Conservation (phyloP, 306 rosid genomes). For the Geum urbanum region DNA sequence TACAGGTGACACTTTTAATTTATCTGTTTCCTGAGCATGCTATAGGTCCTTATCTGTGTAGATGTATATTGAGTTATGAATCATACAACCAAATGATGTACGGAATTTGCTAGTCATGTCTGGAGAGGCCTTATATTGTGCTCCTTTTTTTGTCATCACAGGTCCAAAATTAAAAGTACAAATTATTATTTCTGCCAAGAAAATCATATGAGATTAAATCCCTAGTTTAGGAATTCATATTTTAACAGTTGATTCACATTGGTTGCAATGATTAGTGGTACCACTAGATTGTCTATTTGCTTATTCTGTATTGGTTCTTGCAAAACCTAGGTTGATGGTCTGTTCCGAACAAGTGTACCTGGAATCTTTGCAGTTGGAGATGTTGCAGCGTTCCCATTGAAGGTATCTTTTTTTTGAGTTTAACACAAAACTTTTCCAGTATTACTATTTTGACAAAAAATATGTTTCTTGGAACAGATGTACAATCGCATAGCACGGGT, state of each 20-base stretch:
- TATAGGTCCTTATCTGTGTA: not conserved
- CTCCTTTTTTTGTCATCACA: not conserved
- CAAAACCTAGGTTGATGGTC: conserved; percentile 73
- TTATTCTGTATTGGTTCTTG: conserved; percentile 3
- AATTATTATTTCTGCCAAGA: not conserved
- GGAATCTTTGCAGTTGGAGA: conserved; percentile 92
- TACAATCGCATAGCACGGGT: conserved; percentile 73
- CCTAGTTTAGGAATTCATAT: not conserved
- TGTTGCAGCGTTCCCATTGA: conserved; percentile 83
- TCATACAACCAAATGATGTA: not conserved
- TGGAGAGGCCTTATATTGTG: not conserved
- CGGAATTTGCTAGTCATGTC: not conserved
- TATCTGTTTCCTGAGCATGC: not conserved
- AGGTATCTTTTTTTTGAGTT: conserved; percentile 42
- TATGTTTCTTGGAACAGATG: conserved; percentile 45
- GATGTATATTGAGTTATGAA: not conserved
- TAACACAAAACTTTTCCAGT: conserved; percentile 4
- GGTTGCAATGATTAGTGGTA: not conserved
- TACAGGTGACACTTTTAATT: conserved; percentile 43
- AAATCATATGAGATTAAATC: not conserved
- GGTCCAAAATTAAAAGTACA: not conserved
- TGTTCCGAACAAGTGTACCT: conserved; percentile 66
- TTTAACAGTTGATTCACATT: not conserved
- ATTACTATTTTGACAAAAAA: conserved; percentile 19
- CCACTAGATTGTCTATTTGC: not conserved